Evolutionary conservation across 768 basidiomycete species (phyloP).

Genomic region (Pholiota microspora): DNA sequence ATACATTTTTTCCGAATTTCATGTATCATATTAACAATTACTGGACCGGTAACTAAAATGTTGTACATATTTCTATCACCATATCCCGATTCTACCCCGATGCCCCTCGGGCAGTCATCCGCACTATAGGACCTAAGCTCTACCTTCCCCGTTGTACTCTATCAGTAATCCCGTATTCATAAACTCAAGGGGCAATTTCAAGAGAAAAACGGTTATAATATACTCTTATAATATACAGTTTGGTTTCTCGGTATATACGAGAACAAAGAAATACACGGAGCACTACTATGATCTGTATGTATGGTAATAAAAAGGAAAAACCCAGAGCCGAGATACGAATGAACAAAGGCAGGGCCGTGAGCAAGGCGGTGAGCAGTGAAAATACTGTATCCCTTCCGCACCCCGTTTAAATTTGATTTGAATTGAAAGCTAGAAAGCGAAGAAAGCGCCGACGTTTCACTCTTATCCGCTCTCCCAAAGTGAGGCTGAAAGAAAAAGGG

Average conservation of each 20-base stretch:
- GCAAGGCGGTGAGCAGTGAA: not conserved
- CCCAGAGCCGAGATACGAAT: constrained; percentile 10
- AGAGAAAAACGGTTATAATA: constrained; percentile 29
- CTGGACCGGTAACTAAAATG: too few species aligned
- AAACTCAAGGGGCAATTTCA: constrained; percentile 1
- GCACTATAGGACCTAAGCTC: too few species aligned
- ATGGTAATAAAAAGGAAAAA: constrained; percentile 7
- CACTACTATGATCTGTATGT: constrained; percentile 17
- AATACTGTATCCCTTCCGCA: not conserved
- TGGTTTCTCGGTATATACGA: constrained; percentile 32
- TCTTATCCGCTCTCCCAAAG: constrained; percentile 11
- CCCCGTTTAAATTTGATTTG: too few species aligned
- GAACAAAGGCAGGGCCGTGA: not conserved
- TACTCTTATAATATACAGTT: constrained; percentile 38
- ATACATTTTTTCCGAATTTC: not conserved
- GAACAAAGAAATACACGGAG: constrained; percentile 30
- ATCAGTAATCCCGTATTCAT: too few species aligned
- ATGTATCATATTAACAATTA: too few species aligned
- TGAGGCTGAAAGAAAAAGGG: constrained; percentile 14
- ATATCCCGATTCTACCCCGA: too few species aligned
- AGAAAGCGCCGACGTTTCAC: not conserved
- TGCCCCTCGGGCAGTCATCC: too few species aligned
- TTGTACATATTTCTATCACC: not conserved
- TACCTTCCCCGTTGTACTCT: too few species aligned
- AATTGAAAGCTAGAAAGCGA: not conserved